These are phyloP conservation scores for Drechslerella coelobrocha DNA, from an alignment of 2,329 filamentous ascomycete genomes.

Conservation along the genomic window DNA sequence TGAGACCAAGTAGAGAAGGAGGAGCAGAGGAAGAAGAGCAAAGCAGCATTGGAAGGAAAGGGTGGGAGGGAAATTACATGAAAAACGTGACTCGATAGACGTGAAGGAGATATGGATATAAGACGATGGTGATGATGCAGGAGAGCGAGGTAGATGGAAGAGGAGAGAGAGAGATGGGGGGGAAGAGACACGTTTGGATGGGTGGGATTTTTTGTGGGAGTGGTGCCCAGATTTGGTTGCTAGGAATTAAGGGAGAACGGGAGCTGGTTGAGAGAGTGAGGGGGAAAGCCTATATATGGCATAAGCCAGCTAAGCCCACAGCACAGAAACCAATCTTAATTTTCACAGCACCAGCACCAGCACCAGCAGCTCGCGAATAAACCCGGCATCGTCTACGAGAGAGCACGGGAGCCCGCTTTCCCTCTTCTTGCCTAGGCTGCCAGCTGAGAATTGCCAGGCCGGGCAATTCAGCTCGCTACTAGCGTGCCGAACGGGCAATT, in stretches of 20 bases:
- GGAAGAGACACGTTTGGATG: constrained; percentile 57
- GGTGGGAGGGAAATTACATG: constrained; percentile 27
- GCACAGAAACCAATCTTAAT: not conserved
- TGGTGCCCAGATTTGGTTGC: constrained; percentile 32
- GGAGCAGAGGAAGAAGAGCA: constrained; percentile 16
- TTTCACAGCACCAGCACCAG: not conserved
- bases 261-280: constrained; percentile 4
- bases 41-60: constrained; percentile 55
- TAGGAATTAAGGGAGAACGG: constrained; percentile 14
- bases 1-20: constrained; percentile 28
- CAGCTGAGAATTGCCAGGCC: constrained; percentile 23
- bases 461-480: constrained; percentile 43
- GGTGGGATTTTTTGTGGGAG: constrained; percentile 52
- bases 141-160: constrained; percentile 50
- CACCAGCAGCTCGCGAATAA: constrained; percentile 6
- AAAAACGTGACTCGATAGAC: constrained; percentile 43
- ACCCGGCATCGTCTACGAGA: not conserved
- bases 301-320: not conserved
- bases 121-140: constrained; percentile 57
- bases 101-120: constrained; percentile 28
- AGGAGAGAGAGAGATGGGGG: constrained; percentile 44
- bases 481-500: constrained; percentile 48
- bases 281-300: not conserved
- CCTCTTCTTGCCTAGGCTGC: constrained; percentile 19
- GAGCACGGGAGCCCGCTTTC: constrained; percentile 11